Percentiles rank a stretch among this genome's conserved stretches.
phyloP scores from a whole-genome alignment of 1,284 basidiomycete species.

The Tilletia setariae region DNA sequence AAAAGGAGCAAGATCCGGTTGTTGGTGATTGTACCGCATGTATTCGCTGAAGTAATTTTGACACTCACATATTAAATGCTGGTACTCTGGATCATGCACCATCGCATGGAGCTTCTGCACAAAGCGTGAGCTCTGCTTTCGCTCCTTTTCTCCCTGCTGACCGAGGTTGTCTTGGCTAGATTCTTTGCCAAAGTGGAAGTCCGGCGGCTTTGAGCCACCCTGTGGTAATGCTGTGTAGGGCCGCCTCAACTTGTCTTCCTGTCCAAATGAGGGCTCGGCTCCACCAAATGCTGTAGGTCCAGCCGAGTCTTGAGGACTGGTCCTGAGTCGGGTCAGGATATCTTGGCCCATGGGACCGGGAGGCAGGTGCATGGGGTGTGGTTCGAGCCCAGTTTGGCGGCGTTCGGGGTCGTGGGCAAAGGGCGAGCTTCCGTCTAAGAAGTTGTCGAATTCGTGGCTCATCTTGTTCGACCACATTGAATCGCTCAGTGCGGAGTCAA shows the following conservation, averaged over 20 bases:
- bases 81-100: constrained; percentile 39
- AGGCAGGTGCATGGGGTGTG: neutral
- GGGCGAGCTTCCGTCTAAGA: neutral
- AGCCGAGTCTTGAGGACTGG: neutral
- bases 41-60: neutral
- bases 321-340: neutral
- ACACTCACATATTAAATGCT: constrained; percentile 36
- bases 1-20: neutral
- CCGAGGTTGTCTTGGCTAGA: no score
- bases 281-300: no score
- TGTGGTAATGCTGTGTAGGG: constrained; percentile 8
- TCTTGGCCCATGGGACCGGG: neutral
- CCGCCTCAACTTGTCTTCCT: neutral
- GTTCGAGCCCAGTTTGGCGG: neutral
- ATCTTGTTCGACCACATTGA: no score
- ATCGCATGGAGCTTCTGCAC: constrained; percentile 47
- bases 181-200: no score
- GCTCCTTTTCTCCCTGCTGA: constrained; percentile 28
- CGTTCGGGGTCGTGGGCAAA: neutral
- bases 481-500: no score
- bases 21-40: neutral
- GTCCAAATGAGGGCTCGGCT: neutral
- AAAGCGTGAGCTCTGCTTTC: constrained; percentile 36
- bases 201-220: neutral
- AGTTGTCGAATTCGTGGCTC: no score